phyloP scores from a whole-genome alignment of 1,284 basidiomycete species.

The Apiotrichum mycotoxinovorans region DNA sequence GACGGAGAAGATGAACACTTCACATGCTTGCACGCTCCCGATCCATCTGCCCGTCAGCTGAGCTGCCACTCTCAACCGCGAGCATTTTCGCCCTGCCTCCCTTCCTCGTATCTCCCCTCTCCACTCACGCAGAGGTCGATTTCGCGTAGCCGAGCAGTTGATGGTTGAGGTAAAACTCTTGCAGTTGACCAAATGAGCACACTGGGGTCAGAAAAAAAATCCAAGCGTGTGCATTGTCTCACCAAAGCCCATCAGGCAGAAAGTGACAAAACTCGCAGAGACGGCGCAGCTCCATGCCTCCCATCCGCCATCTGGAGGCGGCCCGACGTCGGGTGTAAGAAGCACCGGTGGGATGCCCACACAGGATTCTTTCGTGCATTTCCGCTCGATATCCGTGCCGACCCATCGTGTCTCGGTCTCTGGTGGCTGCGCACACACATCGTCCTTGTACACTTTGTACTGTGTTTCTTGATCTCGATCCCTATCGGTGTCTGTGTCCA shows the following conservation, averaged over 20 bases:
- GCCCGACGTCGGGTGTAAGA: constrained; percentile 20
- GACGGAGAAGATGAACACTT: constrained; percentile 36
- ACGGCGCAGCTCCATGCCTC: constrained; percentile 43
- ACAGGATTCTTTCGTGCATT: too few relatives aligned
- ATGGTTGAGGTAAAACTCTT: constrained; percentile 37
- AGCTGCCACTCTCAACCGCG: not conserved
- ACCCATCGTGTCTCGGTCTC: too few relatives aligned
- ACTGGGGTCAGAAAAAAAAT: constrained; percentile 19
- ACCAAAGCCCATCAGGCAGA: constrained; percentile 47
- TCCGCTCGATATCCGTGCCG: too few relatives aligned
- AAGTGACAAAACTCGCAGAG: constrained; percentile 39
- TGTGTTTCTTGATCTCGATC: too few relatives aligned
- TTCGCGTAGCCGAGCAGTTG: constrained; percentile 35
- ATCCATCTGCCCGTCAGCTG: constrained; percentile 32
- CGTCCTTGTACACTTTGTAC: too few relatives aligned
- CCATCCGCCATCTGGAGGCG: constrained; percentile 44
- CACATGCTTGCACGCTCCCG: constrained; percentile 32
- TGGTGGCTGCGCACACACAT: too few relatives aligned
- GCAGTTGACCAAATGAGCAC: constrained; percentile 42
- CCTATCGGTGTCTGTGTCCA: too few relatives aligned
- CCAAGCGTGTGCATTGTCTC: constrained; percentile 19
- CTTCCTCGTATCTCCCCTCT: not conserved
- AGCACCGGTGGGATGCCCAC: too few relatives aligned
- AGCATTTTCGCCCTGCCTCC: too few relatives aligned
- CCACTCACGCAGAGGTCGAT: constrained; percentile 38